Percentiles rank a stretch among this genome's conserved stretches.
These are phyloP conservation scores for Uncinocarpus reesii DNA, from an alignment of 2,329 filamentous ascomycete genomes.

Conservation along the genomic window DNA sequence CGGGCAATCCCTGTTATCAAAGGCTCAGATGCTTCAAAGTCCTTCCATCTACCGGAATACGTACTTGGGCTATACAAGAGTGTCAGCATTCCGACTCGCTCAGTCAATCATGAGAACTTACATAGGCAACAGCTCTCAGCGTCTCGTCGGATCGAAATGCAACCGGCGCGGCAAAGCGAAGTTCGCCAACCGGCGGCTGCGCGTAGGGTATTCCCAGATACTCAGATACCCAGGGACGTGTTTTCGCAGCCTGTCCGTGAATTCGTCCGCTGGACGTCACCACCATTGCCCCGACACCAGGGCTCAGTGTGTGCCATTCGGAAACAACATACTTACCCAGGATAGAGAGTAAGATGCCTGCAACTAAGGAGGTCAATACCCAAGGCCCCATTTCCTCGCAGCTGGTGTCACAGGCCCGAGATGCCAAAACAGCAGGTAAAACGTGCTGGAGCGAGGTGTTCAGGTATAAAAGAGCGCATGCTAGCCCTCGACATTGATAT, in stretches of 20 bases:
- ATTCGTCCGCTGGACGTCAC: conserved; percentile 15
- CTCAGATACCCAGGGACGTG: conserved; percentile 13
- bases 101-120: not conserved
- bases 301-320: not conserved
- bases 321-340: not conserved
- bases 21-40: too few species aligned
- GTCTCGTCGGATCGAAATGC: too few species aligned
- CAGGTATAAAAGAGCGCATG: too few species aligned
- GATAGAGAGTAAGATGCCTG: not conserved
- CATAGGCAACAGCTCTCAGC: not conserved
- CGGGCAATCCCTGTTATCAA: not conserved
- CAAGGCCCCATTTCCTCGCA: not conserved
- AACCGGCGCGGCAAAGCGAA: conserved; percentile 20
- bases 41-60: too few species aligned
- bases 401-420: too few species aligned
- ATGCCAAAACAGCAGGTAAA: too few species aligned
- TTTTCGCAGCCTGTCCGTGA: conserved; percentile 12
- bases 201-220: conserved; percentile 26
- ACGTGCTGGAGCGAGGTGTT: too few species aligned
- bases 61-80: too few species aligned
- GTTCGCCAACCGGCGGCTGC: conserved; percentile 20
- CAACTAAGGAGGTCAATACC: not conserved
- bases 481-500: too few species aligned
- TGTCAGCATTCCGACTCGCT: too few species aligned
- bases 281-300: not conserved